A percentile compares a stretch with the other conserved stretches of the same genome.
phyloP scores from a whole-genome alignment of 345 rosid species.

The Reutealis trisperma region DNA sequence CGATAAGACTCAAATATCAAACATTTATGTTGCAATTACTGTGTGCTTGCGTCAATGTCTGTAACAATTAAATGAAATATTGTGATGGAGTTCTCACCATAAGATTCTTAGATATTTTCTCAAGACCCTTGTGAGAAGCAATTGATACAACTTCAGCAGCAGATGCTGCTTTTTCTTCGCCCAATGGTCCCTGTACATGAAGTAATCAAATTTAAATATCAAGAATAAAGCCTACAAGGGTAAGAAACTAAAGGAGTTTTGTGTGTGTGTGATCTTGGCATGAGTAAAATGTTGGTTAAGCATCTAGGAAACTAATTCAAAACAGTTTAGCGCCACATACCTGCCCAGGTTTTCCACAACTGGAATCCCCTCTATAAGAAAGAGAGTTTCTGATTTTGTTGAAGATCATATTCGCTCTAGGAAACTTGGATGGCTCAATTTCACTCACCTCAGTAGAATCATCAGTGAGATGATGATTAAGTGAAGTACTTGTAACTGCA shows the following conservation, averaged over 20 bases:
- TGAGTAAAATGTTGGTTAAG: not conserved
- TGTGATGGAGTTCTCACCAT: slow-evolving; percentile 34
- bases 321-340: slow-evolving; percentile 35
- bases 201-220: slow-evolving; percentile 22
- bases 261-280: not conserved
- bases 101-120: slow-evolving; percentile 36
- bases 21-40: not conserved
- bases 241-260: not conserved
- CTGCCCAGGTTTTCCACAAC: slow-evolving; percentile 35
- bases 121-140: slow-evolving; percentile 37
- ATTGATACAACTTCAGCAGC: slow-evolving; percentile 34
- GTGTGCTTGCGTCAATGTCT: not conserved
- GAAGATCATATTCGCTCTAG: slow-evolving; percentile 26
- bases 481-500: slow-evolving; percentile 30
- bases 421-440: slow-evolving; percentile 38
- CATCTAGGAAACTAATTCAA: not conserved
- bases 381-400: slow-evolving; percentile 32
- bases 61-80: slow-evolving; percentile 37
- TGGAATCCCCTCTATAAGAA: slow-evolving; percentile 32
- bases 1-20: slow-evolving; percentile 24
- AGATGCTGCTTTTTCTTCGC: slow-evolving; percentile 34
- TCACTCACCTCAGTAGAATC: slow-evolving; percentile 34
- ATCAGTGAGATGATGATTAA: slow-evolving; percentile 34
- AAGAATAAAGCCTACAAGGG: slow-evolving; percentile 8
- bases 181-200: slow-evolving; percentile 37